Conservation (phyloP, 192 early-diverging fungal genomes). For the Rhizophagus sp. region DNA sequence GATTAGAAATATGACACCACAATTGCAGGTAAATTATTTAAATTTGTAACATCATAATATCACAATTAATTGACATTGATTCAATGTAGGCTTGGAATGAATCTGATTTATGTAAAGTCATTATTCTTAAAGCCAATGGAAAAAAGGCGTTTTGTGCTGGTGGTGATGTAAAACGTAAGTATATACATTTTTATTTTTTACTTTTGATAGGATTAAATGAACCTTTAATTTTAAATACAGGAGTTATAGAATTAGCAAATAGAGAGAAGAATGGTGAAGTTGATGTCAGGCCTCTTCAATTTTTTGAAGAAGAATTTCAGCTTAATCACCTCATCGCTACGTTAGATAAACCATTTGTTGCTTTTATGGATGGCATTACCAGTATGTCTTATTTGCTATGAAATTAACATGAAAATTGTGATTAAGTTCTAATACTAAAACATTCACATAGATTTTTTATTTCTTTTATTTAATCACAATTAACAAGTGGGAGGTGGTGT, state of each 20-base stretch:
- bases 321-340: constrained; percentile 93
- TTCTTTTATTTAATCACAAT: background rate
- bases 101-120: constrained; percentile 85
- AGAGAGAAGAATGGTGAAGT: constrained; percentile 42
- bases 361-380: constrained; percentile 85
- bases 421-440: background rate
- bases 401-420: background rate
- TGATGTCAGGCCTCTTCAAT: constrained; percentile 57
- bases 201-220: background rate
- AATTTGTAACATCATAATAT: background rate
- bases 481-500: constrained; percentile 93
- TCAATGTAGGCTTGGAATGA: constrained; percentile 74
- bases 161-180: constrained; percentile 68
- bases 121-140: constrained; percentile 78
- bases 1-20: constrained; percentile 77
- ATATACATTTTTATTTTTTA: constrained; percentile 8
- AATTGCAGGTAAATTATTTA: constrained; percentile 58
- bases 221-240: background rate
- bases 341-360: constrained; percentile 82
- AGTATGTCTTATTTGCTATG: constrained; percentile 49
- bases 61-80: constrained; percentile 1
- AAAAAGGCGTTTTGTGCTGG: constrained; percentile 90
- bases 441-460: constrained; percentile 19
- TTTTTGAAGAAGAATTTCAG: constrained; percentile 92
- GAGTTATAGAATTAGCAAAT: constrained; percentile 43